phyloP scores from a whole-genome alignment of 1,139 yeast species.

The Blastobotrys elegans region DNA sequence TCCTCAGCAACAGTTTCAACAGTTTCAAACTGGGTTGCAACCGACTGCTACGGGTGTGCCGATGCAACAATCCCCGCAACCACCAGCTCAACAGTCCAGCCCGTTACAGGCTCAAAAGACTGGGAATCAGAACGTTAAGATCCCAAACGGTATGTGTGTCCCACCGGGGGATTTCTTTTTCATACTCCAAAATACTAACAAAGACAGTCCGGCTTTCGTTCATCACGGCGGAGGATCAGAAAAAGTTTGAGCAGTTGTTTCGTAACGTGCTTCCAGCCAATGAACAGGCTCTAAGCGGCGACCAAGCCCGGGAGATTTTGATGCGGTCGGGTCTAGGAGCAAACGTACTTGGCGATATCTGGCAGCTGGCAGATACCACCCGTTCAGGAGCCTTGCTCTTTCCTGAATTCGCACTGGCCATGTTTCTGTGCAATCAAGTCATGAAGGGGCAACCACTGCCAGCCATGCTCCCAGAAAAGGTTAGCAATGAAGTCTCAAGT shows the following conservation, averaged over 20 bases:
- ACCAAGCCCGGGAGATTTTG: slow-evolving; percentile 71
- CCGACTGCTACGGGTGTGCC: slow-evolving; percentile 14
- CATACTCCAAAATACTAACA: no score
- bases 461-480: slow-evolving; percentile 58
- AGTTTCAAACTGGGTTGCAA: neutral
- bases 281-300: slow-evolving; percentile 72
- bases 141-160: slow-evolving; percentile 35
- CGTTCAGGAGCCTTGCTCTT: slow-evolving; percentile 79
- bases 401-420: slow-evolving; percentile 92
- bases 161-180: no score
- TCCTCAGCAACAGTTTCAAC: slow-evolving; percentile 6
- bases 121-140: slow-evolving; percentile 17
- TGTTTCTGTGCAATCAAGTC: slow-evolving; percentile 78
- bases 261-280: slow-evolving; percentile 71
- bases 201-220: slow-evolving; percentile 66
- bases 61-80: slow-evolving; percentile 1
- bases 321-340: slow-evolving; percentile 78
- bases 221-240: slow-evolving; percentile 78
- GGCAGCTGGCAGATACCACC: slow-evolving; percentile 87
- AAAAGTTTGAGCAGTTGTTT: slow-evolving; percentile 77
- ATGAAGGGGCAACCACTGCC: slow-evolving; percentile 79
- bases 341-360: slow-evolving; percentile 73
- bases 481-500: slow-evolving; percentile 78
- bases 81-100: neutral
- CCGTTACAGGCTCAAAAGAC: slow-evolving; percentile 3